phyloP scores from a whole-genome alignment of 441 rosid species.

The Geranium incanum region DNA sequence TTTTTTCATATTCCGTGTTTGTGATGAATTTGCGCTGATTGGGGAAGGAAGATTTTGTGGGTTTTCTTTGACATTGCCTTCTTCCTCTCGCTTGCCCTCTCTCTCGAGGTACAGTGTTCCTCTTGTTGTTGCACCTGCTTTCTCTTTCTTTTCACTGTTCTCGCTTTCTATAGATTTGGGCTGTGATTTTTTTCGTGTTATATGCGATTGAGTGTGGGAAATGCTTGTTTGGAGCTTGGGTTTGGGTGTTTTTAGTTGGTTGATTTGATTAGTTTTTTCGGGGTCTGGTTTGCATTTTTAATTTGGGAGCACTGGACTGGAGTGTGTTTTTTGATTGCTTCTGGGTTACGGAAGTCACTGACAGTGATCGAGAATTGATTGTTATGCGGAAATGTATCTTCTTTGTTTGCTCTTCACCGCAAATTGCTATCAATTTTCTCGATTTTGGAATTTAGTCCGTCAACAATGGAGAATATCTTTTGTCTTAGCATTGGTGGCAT shows the following conservation, averaged over 20 bases:
- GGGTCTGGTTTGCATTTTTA: slow-evolving; percentile 1
- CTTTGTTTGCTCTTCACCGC: neutral
- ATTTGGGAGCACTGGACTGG: neutral
- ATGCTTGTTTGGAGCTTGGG: neutral
- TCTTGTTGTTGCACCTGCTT: neutral
- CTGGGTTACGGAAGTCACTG: slow-evolving; percentile 3
- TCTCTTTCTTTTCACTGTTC: neutral
- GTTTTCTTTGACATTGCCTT: neutral
- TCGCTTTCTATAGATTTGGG: slow-evolving; percentile 2
- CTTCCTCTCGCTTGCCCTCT: neutral
- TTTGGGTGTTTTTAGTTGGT: neutral
- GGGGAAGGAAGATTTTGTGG: neutral
- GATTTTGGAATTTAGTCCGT: neutral
- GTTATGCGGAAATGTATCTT: neutral
- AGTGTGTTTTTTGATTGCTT: slow-evolving; percentile 2
- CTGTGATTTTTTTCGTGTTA: neutral
- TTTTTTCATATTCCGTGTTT: neutral
- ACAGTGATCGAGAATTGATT: neutral
- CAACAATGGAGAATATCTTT: neutral
- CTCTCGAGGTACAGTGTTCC: neutral
- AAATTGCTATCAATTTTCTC: neutral
- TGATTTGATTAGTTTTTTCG: neutral
- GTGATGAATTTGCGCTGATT: neutral
- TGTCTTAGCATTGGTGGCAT: neutral
- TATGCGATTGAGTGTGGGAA: neutral